Percentiles rank a stretch among this genome's conserved stretches.
Conservation (phyloP, 768 basidiomycete genomes). For the Sarcodon aspratus region DNA sequence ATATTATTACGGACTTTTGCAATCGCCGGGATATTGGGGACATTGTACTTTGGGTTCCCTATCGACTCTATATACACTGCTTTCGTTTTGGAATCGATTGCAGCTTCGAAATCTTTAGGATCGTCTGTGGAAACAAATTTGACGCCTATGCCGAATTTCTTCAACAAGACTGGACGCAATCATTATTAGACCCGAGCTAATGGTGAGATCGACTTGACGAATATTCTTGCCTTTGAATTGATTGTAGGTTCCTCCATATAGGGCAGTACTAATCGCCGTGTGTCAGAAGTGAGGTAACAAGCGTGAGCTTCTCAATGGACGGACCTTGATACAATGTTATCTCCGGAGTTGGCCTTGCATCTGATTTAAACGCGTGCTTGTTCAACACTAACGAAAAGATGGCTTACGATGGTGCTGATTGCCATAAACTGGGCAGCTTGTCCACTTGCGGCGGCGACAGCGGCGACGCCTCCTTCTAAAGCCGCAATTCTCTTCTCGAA, state of each 20-base stretch:
- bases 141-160: constrained; percentile 52
- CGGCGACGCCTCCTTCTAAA: constrained; percentile 71
- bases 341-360: constrained; percentile 43
- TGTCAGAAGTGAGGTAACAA: not conserved
- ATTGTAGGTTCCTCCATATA: constrained; percentile 42
- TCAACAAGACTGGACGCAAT: constrained; percentile 43
- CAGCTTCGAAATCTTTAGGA: constrained; percentile 47
- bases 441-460: constrained; percentile 64
- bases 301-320: not conserved
- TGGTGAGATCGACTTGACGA: not conserved
- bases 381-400: not conserved
- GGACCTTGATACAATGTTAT: constrained; percentile 65
- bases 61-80: constrained; percentile 69
- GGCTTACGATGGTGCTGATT: constrained; percentile 41
- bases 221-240: constrained; percentile 47
- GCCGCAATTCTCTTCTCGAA: constrained; percentile 74
- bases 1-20: constrained; percentile 38
- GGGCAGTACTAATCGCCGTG: not conserved
- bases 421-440: constrained; percentile 73
- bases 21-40: constrained; percentile 56
- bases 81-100: constrained; percentile 71
- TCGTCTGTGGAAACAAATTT: constrained; percentile 49
- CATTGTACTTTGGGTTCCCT: constrained; percentile 66
- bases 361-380: constrained; percentile 13
- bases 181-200: not conserved